Evolutionary conservation across 192 early-diverging fungal genomes (phyloP).

Genomic region (Mortierella claussenii): DNA sequence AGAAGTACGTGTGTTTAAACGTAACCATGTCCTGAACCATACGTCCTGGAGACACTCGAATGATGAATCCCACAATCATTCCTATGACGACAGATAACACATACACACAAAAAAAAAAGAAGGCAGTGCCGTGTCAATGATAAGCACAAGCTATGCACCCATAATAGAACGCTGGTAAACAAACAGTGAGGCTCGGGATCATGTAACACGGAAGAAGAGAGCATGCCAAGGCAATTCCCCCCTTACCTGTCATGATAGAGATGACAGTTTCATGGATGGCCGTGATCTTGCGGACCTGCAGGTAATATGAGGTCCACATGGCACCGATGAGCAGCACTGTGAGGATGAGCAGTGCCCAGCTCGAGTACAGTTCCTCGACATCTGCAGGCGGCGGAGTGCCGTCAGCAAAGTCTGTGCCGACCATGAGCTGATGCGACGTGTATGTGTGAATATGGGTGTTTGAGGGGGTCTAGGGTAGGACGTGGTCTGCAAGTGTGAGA

Average conservation of each 20-base stretch:
- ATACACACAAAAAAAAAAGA: no score
- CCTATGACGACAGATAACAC: no score
- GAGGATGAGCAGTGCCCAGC: constrained; percentile 88
- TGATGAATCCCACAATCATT: constrained; percentile 74
- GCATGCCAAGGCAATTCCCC: neutral
- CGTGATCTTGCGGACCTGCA: constrained; percentile 87
- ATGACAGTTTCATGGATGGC: constrained; percentile 96
- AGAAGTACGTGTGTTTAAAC: constrained; percentile 94
- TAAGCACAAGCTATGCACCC: no score
- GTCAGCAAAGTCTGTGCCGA: constrained; percentile 10
- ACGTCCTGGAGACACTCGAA: constrained; percentile 64
- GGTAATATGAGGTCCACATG: constrained; percentile 88
- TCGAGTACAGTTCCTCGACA: constrained; percentile 78
- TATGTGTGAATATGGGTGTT: no score
- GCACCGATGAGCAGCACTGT: constrained; percentile 86
- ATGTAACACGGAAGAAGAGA: neutral
- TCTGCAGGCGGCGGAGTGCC: constrained; percentile 35
- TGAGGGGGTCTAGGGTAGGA: no score
- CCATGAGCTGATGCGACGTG: no score
- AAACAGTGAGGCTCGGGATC: no score
- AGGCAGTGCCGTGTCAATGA: no score
- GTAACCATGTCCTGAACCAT: constrained; percentile 84
- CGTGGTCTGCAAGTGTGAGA: neutral
- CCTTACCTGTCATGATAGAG: constrained; percentile 87
- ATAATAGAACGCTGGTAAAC: no score